phyloP scores from a whole-genome alignment of 2,329 filamentous ascomycete genomes.

The Kalmusia sp. region DNA sequence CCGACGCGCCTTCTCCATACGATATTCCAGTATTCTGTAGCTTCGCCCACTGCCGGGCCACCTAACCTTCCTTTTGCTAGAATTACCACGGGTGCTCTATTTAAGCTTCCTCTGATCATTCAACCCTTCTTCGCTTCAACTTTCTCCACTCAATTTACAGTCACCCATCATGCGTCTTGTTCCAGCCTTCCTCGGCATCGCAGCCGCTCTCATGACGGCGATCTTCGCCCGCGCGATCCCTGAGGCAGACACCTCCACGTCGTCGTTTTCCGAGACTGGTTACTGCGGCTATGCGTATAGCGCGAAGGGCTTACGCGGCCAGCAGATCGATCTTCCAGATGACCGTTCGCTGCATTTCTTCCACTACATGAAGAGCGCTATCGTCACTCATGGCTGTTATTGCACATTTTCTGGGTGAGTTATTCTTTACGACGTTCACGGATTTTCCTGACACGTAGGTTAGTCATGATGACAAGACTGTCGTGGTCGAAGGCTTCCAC shows the following conservation, averaged over 20 bases:
- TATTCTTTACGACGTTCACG: no score
- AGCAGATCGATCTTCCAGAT: background rate
- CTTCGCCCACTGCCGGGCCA: no score
- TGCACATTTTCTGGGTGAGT: background rate
- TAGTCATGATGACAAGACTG: no score
- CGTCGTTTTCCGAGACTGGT: background rate
- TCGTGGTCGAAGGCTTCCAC: no score
- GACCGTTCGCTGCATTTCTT: background rate
- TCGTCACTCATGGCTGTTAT: background rate
- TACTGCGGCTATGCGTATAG: slow-evolving; percentile 1
- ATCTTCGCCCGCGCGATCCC: background rate
- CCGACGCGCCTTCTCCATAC: no score
- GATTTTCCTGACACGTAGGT: no score
- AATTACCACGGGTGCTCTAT: no score
- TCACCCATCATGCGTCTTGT: slow-evolving; percentile 3
- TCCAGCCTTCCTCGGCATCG: background rate
- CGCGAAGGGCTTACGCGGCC: background rate
- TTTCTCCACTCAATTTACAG: no score
- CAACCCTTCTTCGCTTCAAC: background rate
- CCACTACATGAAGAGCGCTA: background rate
- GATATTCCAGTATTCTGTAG: background rate
- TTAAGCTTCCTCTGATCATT: background rate
- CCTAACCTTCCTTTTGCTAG: no score
- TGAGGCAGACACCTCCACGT: background rate
- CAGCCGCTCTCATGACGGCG: background rate